These are phyloP conservation scores for Angomonas ambiguus DNA, from an alignment of 208 protist species.

Conservation along the genomic window DNA sequence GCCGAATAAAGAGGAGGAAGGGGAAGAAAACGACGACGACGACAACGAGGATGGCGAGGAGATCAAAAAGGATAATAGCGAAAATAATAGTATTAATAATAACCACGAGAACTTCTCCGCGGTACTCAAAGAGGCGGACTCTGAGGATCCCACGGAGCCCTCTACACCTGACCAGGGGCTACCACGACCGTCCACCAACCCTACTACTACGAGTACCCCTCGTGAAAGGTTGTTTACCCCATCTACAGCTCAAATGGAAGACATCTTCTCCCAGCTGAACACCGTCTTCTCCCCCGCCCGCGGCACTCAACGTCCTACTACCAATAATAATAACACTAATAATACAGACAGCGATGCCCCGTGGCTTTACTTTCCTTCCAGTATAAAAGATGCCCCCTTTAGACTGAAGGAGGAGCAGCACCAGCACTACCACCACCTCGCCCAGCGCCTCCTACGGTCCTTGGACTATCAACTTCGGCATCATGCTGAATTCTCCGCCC, in stretches of 20 bases:
- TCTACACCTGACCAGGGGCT: too few species aligned
- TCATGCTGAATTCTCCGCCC: too few species aligned
- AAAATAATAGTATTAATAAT: background rate
- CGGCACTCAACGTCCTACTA: too few species aligned
- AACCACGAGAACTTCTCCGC: too few species aligned
- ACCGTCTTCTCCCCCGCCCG: too few species aligned
- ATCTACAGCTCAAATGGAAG: too few species aligned
- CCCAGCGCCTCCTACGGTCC: conserved; percentile 36
- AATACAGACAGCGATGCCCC: background rate
- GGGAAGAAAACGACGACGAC: background rate
- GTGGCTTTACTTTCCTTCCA: background rate
- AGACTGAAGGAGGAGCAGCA: conserved; percentile 53
- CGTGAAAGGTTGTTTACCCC: too few species aligned
- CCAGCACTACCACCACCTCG: conserved; percentile 40
- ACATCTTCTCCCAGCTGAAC: too few species aligned
- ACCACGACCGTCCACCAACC: too few species aligned
- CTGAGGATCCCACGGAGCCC: background rate
- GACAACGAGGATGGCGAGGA: background rate
- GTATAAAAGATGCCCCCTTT: conserved; percentile 10
- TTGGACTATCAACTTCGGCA: conserved; percentile 38
- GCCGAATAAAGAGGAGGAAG: background rate
- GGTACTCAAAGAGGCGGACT: background rate
- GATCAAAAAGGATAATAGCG: background rate
- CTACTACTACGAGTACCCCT: too few species aligned
- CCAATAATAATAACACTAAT: background rate